phyloP scores from a whole-genome alignment of 139 green algal species.

The Volvox africanus region DNA sequence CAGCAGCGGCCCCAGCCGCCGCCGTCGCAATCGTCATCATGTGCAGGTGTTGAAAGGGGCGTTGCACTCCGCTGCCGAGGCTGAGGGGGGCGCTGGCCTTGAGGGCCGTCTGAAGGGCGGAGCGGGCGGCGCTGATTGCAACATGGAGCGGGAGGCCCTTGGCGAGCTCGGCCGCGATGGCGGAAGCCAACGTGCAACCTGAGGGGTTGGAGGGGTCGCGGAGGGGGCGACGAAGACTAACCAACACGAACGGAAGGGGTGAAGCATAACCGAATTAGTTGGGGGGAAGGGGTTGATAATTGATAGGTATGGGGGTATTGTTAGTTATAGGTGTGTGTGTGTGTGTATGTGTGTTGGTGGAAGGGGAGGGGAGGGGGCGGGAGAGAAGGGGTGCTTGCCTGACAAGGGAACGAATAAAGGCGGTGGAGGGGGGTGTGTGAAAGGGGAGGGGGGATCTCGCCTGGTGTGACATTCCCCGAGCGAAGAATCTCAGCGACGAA shows the following conservation, averaged over 20 bases:
- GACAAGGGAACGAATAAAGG: too few relatives aligned
- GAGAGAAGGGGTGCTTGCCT: too few relatives aligned
- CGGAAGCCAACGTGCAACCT: slow-evolving; percentile 92
- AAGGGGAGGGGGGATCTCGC: too few relatives aligned
- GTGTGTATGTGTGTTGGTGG: too few relatives aligned
- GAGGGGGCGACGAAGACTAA: not conserved
- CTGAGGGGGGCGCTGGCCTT: slow-evolving; percentile 62
- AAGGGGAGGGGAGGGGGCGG: too few relatives aligned
- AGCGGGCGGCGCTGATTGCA: slow-evolving; percentile 77
- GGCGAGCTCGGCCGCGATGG: slow-evolving; percentile 91
- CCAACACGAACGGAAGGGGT: not conserved
- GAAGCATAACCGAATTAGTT: too few relatives aligned
- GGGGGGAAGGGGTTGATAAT: not conserved
- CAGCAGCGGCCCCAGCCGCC: not conserved
- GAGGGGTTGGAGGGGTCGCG: not conserved
- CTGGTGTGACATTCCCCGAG: too few relatives aligned
- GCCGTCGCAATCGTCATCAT: slow-evolving; percentile 30
- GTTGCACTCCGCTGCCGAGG: slow-evolving; percentile 81
- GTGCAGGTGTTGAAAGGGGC: slow-evolving; percentile 84
- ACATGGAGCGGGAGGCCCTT: slow-evolving; percentile 68
- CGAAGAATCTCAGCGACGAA: too few relatives aligned
- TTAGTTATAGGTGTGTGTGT: too few relatives aligned
- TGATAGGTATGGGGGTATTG: too few relatives aligned
- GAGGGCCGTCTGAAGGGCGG: slow-evolving; percentile 81
- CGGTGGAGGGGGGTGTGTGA: too few relatives aligned